Conservation (phyloP, 192 early-diverging fungal species). For the Paraglomus brasilianum region DNA sequence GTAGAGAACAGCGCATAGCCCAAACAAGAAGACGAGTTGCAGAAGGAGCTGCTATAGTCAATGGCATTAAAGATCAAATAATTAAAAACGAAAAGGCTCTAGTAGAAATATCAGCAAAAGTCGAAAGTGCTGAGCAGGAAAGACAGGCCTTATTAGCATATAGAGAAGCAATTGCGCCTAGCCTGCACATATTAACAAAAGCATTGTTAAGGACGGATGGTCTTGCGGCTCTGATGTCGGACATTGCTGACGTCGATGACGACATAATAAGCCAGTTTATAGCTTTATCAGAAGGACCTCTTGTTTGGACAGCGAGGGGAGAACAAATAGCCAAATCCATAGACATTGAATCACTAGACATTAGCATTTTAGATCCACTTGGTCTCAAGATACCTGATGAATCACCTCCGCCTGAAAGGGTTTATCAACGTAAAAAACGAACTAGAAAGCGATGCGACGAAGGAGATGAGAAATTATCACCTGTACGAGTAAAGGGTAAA, state of each 20-base stretch:
- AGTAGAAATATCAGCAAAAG: not conserved
- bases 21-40: constrained; percentile 28
- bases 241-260: not conserved
- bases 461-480: not conserved
- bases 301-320: not conserved
- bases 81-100: not conserved
- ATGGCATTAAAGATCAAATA: not conserved
- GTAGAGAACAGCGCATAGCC: constrained; percentile 38
- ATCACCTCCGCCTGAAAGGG: not conserved
- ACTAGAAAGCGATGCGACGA: not conserved
- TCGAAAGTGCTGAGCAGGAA: not conserved
- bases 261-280: not conserved
- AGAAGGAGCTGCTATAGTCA: not conserved
- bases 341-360: not conserved
- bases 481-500: not conserved
- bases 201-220: not conserved
- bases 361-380: not conserved
- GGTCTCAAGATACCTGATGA: not conserved
- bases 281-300: not conserved
- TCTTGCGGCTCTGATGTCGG: not conserved
- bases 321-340: not conserved
- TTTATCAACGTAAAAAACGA: not conserved
- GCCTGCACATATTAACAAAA: not conserved
- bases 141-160: not conserved
- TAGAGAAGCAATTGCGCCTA: not conserved